Evolutionary conservation across 2,329 filamentous ascomycete species (phyloP).

Genomic region (Xylaria sp.): DNA sequence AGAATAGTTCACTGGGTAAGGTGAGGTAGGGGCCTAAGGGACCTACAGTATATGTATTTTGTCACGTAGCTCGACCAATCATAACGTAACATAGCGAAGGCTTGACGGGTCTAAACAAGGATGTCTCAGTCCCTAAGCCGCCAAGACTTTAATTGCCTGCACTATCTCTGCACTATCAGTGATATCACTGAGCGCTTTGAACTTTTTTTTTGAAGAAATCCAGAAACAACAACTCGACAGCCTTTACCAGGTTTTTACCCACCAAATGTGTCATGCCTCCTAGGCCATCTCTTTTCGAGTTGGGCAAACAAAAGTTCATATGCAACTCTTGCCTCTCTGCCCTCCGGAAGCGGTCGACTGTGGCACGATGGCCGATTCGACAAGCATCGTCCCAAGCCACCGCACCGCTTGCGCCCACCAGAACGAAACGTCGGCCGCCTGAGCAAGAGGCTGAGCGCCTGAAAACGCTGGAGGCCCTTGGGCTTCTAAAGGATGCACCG

Average conservation of each 20-base stretch:
- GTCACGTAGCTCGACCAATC: neutral
- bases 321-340: slow-evolving; percentile 48
- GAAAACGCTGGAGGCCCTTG: slow-evolving; percentile 45
- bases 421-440: slow-evolving; percentile 36
- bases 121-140: neutral
- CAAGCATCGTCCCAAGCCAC: slow-evolving; percentile 41
- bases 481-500: slow-evolving; percentile 43
- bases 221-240: slow-evolving; percentile 10
- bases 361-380: slow-evolving; percentile 44
- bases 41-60: neutral
- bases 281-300: slow-evolving; percentile 42
- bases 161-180: neutral
- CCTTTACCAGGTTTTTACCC: slow-evolving; percentile 9
- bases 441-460: slow-evolving; percentile 47
- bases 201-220: slow-evolving; percentile 19
- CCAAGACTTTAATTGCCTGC: neutral
- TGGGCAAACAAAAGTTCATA: slow-evolving; percentile 45
- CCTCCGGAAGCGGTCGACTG: slow-evolving; percentile 41
- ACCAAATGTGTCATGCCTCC: slow-evolving; percentile 45
- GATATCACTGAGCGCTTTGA: slow-evolving; percentile 19
- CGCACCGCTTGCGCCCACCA: slow-evolving; percentile 32
- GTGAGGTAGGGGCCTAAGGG: neutral
- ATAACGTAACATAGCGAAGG: neutral
- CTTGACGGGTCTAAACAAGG: neutral
- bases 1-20: neutral